Conservation (phyloP, 2,329 filamentous ascomycete genomes). For the Penicillium sclerotigenum region DNA sequence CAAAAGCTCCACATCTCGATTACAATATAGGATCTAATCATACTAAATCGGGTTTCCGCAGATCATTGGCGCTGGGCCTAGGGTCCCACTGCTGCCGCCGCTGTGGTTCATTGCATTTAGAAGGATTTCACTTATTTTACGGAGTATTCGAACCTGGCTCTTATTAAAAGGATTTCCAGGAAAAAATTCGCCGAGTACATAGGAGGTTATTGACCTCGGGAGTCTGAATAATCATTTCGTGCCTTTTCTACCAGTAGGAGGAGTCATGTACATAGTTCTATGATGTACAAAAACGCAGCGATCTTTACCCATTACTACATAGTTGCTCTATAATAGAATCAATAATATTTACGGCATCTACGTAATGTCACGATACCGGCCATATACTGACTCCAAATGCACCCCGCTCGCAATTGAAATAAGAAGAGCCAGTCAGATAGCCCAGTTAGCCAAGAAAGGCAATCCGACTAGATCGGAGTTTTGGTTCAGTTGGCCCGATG, state of each 20-base stretch:
- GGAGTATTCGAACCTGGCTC: not conserved
- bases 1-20: not conserved
- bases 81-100: not conserved
- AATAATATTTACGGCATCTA: not conserved
- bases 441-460: not conserved
- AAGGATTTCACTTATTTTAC: not conserved
- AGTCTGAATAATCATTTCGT: not conserved
- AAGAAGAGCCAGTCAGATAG: not conserved
- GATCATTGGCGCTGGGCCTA: not conserved
- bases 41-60: not conserved
- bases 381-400: not conserved
- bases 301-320: not conserved
- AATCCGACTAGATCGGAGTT: not conserved
- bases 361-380: not conserved
- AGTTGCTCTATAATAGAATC: no score
- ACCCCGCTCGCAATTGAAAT: not conserved
- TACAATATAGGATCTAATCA: not conserved
- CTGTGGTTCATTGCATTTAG: not conserved
- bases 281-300: not conserved
- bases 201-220: not conserved
- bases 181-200: not conserved
- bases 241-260: not conserved
- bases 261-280: not conserved
- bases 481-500: not conserved
- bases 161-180: not conserved